These are phyloP conservation scores for Eugenia klotzschiana DNA, from an alignment of 441 rosid genomes.

Conservation along the genomic window DNA sequence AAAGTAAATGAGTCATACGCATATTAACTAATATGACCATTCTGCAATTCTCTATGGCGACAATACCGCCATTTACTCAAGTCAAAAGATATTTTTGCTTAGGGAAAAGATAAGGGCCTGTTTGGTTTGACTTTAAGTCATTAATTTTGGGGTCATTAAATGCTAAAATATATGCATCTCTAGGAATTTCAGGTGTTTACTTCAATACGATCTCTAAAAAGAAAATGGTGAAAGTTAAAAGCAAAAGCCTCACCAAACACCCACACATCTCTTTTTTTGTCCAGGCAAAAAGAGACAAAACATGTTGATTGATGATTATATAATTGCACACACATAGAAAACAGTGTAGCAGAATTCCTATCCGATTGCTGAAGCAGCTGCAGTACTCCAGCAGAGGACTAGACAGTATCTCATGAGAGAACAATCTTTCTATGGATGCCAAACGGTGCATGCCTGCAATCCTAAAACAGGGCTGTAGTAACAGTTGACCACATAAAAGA, in stretches of 20 bases:
- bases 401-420: not conserved
- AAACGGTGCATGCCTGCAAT: not conserved
- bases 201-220: not conserved
- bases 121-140: not conserved
- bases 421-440: not conserved
- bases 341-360: not conserved
- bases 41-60: not conserved
- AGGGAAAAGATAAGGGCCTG: not conserved
- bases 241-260: not conserved
- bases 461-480: not conserved
- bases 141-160: not conserved
- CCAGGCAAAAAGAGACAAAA: not conserved
- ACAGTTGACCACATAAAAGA: not conserved
- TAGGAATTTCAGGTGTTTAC: not conserved
- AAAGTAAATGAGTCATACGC: not conserved
- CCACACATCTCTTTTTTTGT: not conserved
- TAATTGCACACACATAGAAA: not conserved
- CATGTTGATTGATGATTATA: not conserved
- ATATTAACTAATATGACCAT: not conserved
- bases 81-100: not conserved
- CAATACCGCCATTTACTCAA: not conserved
- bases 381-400: not conserved
- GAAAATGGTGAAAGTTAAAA: not conserved
- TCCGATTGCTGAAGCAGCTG: not conserved
- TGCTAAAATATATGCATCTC: not conserved